Evolutionary conservation across 2,329 filamentous ascomycete species (phyloP).

Genomic region (Diaporthe capsici): DNA sequence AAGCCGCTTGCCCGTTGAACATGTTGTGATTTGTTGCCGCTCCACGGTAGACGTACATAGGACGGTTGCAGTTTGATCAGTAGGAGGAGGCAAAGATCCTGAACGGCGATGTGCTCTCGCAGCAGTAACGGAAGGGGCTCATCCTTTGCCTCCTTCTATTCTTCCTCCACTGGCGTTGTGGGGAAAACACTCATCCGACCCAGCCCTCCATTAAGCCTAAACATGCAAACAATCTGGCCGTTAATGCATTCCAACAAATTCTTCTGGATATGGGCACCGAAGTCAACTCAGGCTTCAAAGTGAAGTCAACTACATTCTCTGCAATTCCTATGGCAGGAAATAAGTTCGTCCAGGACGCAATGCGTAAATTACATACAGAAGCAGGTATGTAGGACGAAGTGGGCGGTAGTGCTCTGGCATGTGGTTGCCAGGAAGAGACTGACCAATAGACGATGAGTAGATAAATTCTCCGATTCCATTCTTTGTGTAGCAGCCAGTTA

Average conservation of each 20-base stretch:
- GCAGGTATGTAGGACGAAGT: not conserved
- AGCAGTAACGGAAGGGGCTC: not conserved
- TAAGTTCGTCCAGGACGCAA: not conserved
- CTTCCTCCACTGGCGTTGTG: slow-evolving; percentile 8
- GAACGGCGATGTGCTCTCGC: too few relatives aligned
- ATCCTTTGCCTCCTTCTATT: not conserved
- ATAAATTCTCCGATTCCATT: not conserved
- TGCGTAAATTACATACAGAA: not conserved
- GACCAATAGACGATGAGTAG: not conserved
- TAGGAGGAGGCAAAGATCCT: too few relatives aligned
- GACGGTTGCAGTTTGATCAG: too few relatives aligned
- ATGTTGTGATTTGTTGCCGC: too few relatives aligned
- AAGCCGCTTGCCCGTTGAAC: not conserved
- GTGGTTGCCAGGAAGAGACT: not conserved
- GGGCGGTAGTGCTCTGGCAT: not conserved
- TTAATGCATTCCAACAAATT: not conserved
- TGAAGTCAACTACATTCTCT: not conserved
- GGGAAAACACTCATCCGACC: slow-evolving; percentile 4
- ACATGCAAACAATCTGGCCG: slow-evolving; percentile 2
- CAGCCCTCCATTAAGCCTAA: slow-evolving; percentile 20
- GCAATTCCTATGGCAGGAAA: not conserved
- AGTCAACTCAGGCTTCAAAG: too few relatives aligned
- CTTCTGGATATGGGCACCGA: not conserved
- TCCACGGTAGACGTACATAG: not conserved
- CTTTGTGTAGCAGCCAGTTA: not conserved